Evolutionary conservation across 2,329 filamentous ascomycete species (phyloP).

Genomic region (Helminthosporium solani): DNA sequence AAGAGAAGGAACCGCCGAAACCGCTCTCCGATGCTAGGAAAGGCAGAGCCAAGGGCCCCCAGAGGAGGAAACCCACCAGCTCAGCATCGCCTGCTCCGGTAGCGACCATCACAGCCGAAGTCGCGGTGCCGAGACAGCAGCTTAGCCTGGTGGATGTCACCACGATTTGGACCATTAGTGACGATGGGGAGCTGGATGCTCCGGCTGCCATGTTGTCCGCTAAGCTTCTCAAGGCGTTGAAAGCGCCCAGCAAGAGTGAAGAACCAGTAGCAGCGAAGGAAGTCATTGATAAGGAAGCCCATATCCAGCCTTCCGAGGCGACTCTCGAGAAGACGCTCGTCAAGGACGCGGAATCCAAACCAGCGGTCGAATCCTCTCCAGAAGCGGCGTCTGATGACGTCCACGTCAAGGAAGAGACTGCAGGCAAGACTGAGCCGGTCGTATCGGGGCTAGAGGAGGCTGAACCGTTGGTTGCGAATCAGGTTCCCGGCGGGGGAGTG

Average conservation of each 20-base stretch:
- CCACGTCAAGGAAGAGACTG: conserved; percentile 5
- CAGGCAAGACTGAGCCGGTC: conserved; percentile 5
- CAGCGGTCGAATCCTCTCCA: not conserved
- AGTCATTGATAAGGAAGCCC: conserved; percentile 7
- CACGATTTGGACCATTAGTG: conserved; percentile 39
- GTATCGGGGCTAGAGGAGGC: conserved; percentile 4
- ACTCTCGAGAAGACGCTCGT: conserved; percentile 6
- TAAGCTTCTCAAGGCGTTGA: conserved; percentile 26
- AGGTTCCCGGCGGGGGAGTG: conserved; percentile 6
- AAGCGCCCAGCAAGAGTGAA: conserved; percentile 7
- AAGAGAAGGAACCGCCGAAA: conserved; percentile 65
- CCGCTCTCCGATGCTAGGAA: conserved; percentile 90
- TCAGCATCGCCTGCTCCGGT: conserved; percentile 62
- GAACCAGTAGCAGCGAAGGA: conserved; percentile 8
- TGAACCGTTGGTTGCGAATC: conserved; percentile 4
- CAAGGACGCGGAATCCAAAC: conserved; percentile 4
- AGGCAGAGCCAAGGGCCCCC: conserved; percentile 82
- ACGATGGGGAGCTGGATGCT: conserved; percentile 36
- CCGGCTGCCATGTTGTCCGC: conserved; percentile 33
- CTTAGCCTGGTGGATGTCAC: conserved; percentile 30
- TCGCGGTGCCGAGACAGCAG: conserved; percentile 24
- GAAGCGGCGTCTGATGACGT: conserved; percentile 1
- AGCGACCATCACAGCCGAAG: conserved; percentile 43
- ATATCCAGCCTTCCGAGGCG: conserved; percentile 8
- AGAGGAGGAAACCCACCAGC: conserved; percentile 66